phyloP scores from a whole-genome alignment of 352 stramenopile genomes.

The Globisporangium splendens region DNA sequence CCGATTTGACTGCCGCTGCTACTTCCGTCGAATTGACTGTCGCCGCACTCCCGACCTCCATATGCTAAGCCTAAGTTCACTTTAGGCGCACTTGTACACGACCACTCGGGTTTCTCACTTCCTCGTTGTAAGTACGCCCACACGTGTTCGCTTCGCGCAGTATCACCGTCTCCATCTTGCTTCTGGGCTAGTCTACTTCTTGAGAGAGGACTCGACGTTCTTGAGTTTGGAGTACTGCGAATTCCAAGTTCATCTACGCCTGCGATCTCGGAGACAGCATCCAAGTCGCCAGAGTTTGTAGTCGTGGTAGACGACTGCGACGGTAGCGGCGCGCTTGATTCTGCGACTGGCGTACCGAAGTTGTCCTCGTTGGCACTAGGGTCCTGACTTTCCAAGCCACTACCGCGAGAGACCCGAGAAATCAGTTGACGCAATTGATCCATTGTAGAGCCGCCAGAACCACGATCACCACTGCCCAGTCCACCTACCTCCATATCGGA shows the following conservation, averaged over 20 bases:
- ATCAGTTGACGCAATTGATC: conserved; percentile 57
- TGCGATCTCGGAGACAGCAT: conserved; percentile 3
- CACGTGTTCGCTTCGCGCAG: conserved; percentile 7
- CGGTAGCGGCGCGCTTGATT: conserved; percentile 1
- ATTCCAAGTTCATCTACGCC: conserved; percentile 4
- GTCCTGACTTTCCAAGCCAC: conserved; percentile 2
- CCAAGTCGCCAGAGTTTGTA: neutral
- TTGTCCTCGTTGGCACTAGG: neutral
- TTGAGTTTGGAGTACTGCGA: conserved; percentile 6
- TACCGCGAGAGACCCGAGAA: conserved; percentile 24
- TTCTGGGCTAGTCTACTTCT: conserved; percentile 4
- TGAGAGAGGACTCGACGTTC: conserved; percentile 12
- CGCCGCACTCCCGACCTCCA: conserved; percentile 26
- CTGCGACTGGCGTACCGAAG: neutral
- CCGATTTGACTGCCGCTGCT: conserved; percentile 8
- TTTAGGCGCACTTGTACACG: conserved; percentile 33
- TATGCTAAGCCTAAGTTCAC: conserved; percentile 45
- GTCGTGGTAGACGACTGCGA: neutral
- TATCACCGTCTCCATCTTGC: conserved; percentile 4
- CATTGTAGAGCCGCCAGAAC: conserved; percentile 26
- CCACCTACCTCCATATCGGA: conserved; percentile 4
- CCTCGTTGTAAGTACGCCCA: conserved; percentile 24
- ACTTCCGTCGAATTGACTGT: conserved; percentile 8
- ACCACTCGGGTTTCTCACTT: conserved; percentile 27
- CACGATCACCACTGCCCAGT: neutral